Evolutionary conservation across 2,329 filamentous ascomycete genomes (phyloP).

Genomic region (Epichloe sylvatica): DNA sequence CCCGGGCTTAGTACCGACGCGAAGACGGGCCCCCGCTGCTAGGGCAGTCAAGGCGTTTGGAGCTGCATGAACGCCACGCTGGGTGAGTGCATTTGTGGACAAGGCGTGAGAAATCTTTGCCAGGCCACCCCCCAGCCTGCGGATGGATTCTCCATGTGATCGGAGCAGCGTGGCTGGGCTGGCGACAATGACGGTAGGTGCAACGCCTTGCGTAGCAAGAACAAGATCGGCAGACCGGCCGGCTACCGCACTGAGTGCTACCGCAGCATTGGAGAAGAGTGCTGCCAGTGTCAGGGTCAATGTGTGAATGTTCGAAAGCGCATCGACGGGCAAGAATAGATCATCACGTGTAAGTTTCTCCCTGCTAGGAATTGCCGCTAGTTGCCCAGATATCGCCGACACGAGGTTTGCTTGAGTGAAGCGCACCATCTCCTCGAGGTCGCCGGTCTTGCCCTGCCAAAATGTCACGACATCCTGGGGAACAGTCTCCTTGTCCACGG

Average conservation of each 20-base stretch:
- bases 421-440: slow-evolving; percentile 56
- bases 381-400: slow-evolving; percentile 68
- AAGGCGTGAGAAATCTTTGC: slow-evolving; percentile 57
- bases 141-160: slow-evolving; percentile 48
- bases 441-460: slow-evolving; percentile 42
- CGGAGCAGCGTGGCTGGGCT: slow-evolving; percentile 59
- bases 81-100: slow-evolving; percentile 53
- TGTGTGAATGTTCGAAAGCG: slow-evolving; percentile 65
- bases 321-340: slow-evolving; percentile 72
- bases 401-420: slow-evolving; percentile 77
- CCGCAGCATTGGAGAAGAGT: slow-evolving; percentile 68
- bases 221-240: slow-evolving; percentile 56
- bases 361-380: slow-evolving; percentile 58
- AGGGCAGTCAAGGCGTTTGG: slow-evolving; percentile 36
- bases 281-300: slow-evolving; percentile 69
- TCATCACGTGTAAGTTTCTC: slow-evolving; percentile 65
- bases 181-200: slow-evolving; percentile 71
- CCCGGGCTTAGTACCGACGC: slow-evolving; percentile 47
- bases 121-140: slow-evolving; percentile 46
- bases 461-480: slow-evolving; percentile 48
- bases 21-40: slow-evolving; percentile 39
- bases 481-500: slow-evolving; percentile 35
- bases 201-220: slow-evolving; percentile 57
- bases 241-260: slow-evolving; percentile 81
- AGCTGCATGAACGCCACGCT: slow-evolving; percentile 57